Evolutionary conservation across 2,329 filamentous ascomycete species (phyloP), one percentile per base, ranked within the genome.

Genomic region (Venturiaceae sp.): DNA sequence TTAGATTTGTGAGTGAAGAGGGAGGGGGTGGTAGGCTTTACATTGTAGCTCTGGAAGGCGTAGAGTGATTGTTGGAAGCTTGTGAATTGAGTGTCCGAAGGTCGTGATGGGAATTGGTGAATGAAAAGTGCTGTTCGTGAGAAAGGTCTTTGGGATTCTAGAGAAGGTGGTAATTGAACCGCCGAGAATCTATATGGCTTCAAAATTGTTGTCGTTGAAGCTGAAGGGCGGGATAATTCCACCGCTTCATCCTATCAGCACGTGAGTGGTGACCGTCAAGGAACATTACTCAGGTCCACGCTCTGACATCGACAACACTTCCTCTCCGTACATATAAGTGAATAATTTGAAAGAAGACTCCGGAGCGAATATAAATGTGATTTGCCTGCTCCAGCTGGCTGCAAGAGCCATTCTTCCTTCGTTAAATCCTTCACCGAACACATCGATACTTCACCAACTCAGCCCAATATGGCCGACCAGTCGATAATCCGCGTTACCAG

Each of bases 401-500:
- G 21, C 16, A 39, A 30, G 5, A 3, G 13, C 26, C 13, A 7
- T 28, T 30, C 44, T 26, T 30, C 44, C n/a, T 16, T 7, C 19
- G 19, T 26, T 28, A 47, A 47, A 26, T 21, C 7, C 41, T 47
- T 16, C 9, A 5, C 9, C 21, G n/a, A 26, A 47, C 21, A 11
- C 8, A 2, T 16, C 11, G 1, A 47, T 21, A 47, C 21, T 44
- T 21, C 39, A 44, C 23, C 23, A 50, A 50, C 44, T n/a, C n/a
- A n/a, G n/a, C 11, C 36, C 50, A 53, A 26, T 11, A 57, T 57
- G 55, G 39, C 55, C 30, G 90, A 94, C 73, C 90, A 95, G 73
- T 90, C 88, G 60, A 89, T 95, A 66, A 85, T 95, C 65, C 87
- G 90, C 63, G 92, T 95, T 73, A 88, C 88, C 63, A 88, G 90